Evolutionary conservation across 352 stramenopile species (phyloP).

Genomic region (Pythium aphanidermatum): DNA sequence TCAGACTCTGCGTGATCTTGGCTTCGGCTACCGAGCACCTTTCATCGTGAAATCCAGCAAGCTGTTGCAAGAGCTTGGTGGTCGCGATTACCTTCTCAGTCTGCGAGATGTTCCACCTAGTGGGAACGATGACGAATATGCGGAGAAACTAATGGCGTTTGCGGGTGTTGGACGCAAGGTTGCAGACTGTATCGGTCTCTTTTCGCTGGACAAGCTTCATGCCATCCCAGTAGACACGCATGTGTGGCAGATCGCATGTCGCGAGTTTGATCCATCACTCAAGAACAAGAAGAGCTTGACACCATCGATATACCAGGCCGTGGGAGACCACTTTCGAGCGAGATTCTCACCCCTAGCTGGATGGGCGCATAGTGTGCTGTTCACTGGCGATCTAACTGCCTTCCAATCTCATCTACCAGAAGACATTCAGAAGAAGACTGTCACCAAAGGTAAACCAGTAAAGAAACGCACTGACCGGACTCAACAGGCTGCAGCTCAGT

Average conservation of each 20-base stretch:
- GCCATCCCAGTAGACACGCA: slow-evolving; percentile 93
- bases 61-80: slow-evolving; percentile 16
- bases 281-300: slow-evolving; percentile 51
- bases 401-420: slow-evolving; percentile 18
- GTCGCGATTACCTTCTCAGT: slow-evolving; percentile 11
- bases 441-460: background rate
- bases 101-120: slow-evolving; percentile 6
- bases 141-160: slow-evolving; percentile 26
- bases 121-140: slow-evolving; percentile 13
- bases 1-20: slow-evolving; percentile 54
- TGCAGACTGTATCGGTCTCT: slow-evolving; percentile 94
- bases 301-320: slow-evolving; percentile 62
- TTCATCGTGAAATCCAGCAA: slow-evolving; percentile 31
- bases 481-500: too few relatives aligned
- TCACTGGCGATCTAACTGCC: slow-evolving; percentile 19
- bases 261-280: slow-evolving; percentile 38
- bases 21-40: slow-evolving; percentile 77
- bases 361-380: slow-evolving; percentile 72
- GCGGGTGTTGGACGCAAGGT: slow-evolving; percentile 88
- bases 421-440: slow-evolving; percentile 12
- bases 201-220: slow-evolving; percentile 84
- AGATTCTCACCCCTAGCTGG: slow-evolving; percentile 82
- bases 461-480: too few relatives aligned
- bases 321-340: slow-evolving; percentile 88
- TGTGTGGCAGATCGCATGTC: slow-evolving; percentile 89